phyloP scores from a whole-genome alignment of 2,329 filamentous ascomycete species.

The Aureobasidium leucospermi region DNA sequence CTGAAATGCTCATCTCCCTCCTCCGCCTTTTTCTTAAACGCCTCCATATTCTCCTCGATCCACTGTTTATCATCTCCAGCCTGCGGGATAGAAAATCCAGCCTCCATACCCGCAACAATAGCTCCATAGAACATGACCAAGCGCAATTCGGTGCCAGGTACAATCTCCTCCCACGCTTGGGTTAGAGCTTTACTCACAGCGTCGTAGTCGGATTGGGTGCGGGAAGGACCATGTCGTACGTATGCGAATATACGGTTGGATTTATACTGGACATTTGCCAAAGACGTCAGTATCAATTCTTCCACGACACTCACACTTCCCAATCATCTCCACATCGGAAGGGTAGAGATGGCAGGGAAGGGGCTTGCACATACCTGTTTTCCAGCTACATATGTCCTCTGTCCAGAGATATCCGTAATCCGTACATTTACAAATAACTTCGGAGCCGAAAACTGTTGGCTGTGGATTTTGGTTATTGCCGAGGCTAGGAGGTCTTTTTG shows the following conservation, averaged over 20 bases:
- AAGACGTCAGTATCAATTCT: neutral
- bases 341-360: too few relatives aligned
- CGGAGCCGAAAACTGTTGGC: constrained; percentile 35
- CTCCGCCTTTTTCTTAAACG: constrained; percentile 28
- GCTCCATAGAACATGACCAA: constrained; percentile 18
- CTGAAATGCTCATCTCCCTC: constrained; percentile 28
- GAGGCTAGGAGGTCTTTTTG: constrained; percentile 35
- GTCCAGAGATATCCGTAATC: constrained; percentile 27
- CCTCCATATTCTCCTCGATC: constrained; percentile 27
- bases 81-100: constrained; percentile 24
- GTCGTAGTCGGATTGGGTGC: constrained; percentile 27
- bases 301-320: neutral
- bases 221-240: constrained; percentile 28
- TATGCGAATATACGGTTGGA: constrained; percentile 29
- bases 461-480: constrained; percentile 36
- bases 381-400: constrained; percentile 31
- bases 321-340: neutral
- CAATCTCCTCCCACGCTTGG: constrained; percentile 25
- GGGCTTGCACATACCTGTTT: constrained; percentile 19
- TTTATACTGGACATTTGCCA: constrained; percentile 10
- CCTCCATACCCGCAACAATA: constrained; percentile 27
- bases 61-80: constrained; percentile 28
- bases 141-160: constrained; percentile 22
- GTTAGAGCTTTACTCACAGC: constrained; percentile 21
- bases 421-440: constrained; percentile 39